Conservation (phyloP, 305 asterid species). For the Salvia sclarea region DNA sequence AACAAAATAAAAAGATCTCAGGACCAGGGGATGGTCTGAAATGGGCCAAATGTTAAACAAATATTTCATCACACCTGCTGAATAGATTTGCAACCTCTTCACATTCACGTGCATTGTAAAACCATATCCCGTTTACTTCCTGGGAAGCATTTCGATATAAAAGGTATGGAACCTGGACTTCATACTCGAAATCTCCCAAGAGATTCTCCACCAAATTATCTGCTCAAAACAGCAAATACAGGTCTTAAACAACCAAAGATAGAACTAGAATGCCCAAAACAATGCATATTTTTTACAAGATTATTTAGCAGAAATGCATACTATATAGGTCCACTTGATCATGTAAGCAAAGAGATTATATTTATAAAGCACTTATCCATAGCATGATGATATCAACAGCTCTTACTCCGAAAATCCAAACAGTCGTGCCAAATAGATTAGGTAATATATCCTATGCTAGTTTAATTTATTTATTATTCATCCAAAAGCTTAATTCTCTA, state of each 20-base stretch:
- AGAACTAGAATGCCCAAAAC: slow-evolving; percentile 7
- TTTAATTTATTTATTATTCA: background rate
- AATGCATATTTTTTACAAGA: slow-evolving; percentile 7
- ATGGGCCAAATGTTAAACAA: background rate
- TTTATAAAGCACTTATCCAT: background rate
- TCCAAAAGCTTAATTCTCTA: background rate
- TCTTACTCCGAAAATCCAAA: background rate
- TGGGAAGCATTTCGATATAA: slow-evolving; percentile 87
- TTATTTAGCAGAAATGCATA: background rate
- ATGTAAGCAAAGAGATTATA: background rate
- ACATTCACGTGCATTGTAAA: slow-evolving; percentile 86
- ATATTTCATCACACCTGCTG: slow-evolving; percentile 54
- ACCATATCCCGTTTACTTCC: slow-evolving; percentile 96
- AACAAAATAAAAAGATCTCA: background rate
- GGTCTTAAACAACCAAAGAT: slow-evolving; percentile 20
- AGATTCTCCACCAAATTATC: slow-evolving; percentile 95
- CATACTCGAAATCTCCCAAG: slow-evolving; percentile 93
- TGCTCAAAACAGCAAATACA: slow-evolving; percentile 40
- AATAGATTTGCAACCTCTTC: slow-evolving; percentile 86
- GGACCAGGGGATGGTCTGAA: background rate
- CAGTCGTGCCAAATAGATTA: slow-evolving; percentile 5
- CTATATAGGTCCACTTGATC: background rate
- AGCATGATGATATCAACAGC: background rate
- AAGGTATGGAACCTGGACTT: slow-evolving; percentile 88
- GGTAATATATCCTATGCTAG: background rate